These are phyloP conservation scores for Mycena indigotica DNA, from an alignment of 768 basidiomycete species.

Conservation along the genomic window DNA sequence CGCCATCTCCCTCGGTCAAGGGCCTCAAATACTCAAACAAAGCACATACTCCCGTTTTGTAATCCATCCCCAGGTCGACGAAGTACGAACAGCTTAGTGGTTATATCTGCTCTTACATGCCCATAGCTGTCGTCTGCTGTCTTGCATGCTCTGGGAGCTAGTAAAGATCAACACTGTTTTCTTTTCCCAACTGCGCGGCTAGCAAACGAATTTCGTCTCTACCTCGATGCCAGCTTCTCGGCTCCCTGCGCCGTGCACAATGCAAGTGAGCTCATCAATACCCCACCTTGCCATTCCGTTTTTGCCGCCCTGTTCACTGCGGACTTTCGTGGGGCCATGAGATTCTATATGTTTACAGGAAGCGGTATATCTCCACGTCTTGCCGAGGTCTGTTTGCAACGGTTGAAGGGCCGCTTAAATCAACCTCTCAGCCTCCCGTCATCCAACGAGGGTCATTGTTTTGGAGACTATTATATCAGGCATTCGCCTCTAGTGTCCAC, in stretches of 20 bases:
- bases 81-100: neutral
- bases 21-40: neutral
- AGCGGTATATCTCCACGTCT: constrained; percentile 49
- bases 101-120: neutral
- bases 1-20: neutral
- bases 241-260: constrained; percentile 11
- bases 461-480: constrained; percentile 33
- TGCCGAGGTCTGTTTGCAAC: constrained; percentile 46
- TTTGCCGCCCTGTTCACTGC: constrained; percentile 16
- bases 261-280: constrained; percentile 4
- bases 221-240: constrained; percentile 5
- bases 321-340: neutral
- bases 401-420: constrained; percentile 44
- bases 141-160: neutral
- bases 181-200: constrained; percentile 12
- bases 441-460: constrained; percentile 43
- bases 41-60: constrained; percentile 15
- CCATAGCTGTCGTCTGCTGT: constrained; percentile 7
- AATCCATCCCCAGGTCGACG: constrained; percentile 3
- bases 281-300: constrained; percentile 9
- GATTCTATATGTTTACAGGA: constrained; percentile 56
- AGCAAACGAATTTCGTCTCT: constrained; percentile 13
- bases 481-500: constrained; percentile 13
- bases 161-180: constrained; percentile 5
- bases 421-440: constrained; percentile 42